Base-by-base conservation (phyloP, 371 early-diverging fungal species). In the Lichtheimia ramosa region DNA sequence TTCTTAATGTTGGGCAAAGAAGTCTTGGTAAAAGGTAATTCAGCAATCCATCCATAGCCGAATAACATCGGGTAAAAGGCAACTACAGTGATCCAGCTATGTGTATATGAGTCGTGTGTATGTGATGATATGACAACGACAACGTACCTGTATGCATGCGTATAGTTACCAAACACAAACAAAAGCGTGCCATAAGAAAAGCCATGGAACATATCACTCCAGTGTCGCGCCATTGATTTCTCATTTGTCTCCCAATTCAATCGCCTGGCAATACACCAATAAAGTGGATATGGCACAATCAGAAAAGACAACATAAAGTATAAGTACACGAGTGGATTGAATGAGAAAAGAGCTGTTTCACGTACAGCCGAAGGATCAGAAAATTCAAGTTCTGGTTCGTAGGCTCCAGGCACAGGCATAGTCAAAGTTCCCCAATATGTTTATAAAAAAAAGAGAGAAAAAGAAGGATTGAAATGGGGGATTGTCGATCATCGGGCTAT, bases 121-220 rank as follows among this genome's bases (percentile, higher is more conserved):
- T n/a, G 16, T 2, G 10, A 21, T 46, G 46, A 7, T 2, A 21
- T 5, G 8, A 46, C 20, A 14, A 46, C 20, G 2, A 46, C 46
- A 46, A 54, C 69, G 49, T 71, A 84, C 83, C 82, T 82, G 61
- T 84, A 82, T 4, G 91, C 83, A 57, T 80, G 74, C 6, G 91
- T 69, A 68, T 93, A 93, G 70, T 90, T 90, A 24, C 92, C 92
- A 79, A 91, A 83, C n/a, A 89, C 84, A 74, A 93, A 93, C 5
- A 93, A 64, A n/a, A 92, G 71, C 20, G 83, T 73, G 5, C 83
- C 76, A 64, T 89, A 90, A 2, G 79, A 66, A 14, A 89, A 68
- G 0, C 82, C 86, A 15, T 73, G 61, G 43, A 86, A 65, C 4
- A 84, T 23, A 64, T 91, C 89, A 58, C 85, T 83, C 64, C 83